Evolutionary conservation across 2,329 filamentous ascomycete species (phyloP).

Genomic region (Colletotrichum kahawae): DNA sequence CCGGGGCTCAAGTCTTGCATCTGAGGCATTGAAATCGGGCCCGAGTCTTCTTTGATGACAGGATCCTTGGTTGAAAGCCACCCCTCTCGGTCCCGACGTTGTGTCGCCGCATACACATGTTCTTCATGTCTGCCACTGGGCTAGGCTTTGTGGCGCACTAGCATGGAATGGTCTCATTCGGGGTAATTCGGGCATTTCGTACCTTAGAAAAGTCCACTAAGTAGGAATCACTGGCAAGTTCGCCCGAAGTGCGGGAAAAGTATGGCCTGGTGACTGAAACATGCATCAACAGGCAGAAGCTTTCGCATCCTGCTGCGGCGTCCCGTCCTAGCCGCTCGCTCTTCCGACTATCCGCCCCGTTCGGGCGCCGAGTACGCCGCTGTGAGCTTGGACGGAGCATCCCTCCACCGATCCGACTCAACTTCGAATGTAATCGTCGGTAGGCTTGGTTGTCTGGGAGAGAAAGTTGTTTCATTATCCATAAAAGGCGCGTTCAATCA

Average conservation of each 20-base stretch:
- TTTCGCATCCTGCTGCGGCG: not conserved
- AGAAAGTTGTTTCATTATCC: not conserved
- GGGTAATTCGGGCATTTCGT: not conserved
- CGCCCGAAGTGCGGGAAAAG: not conserved
- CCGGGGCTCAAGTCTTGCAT: not conserved
- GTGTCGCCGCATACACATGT: not conserved
- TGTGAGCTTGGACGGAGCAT: not conserved
- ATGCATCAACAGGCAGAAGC: not conserved
- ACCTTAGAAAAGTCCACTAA: not conserved
- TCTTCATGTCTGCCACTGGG: not conserved
- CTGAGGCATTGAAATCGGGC: not conserved
- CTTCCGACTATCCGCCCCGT: not conserved
- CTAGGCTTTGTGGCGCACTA: not conserved
- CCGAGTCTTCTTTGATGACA: not conserved
- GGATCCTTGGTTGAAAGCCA: not conserved
- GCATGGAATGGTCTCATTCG: not conserved
- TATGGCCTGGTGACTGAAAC: not conserved
- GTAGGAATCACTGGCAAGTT: not conserved
- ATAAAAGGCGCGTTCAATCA: not conserved
- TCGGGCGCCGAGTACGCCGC: not conserved
- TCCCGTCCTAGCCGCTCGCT: not conserved
- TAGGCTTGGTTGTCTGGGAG: not conserved
- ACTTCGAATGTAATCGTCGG: not conserved
- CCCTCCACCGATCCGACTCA: not conserved
- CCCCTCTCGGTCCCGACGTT: not conserved